Base-by-base conservation (phyloP, 495 filamentous ascomycete genomes). In the Emericellopsis terricola region DNA sequence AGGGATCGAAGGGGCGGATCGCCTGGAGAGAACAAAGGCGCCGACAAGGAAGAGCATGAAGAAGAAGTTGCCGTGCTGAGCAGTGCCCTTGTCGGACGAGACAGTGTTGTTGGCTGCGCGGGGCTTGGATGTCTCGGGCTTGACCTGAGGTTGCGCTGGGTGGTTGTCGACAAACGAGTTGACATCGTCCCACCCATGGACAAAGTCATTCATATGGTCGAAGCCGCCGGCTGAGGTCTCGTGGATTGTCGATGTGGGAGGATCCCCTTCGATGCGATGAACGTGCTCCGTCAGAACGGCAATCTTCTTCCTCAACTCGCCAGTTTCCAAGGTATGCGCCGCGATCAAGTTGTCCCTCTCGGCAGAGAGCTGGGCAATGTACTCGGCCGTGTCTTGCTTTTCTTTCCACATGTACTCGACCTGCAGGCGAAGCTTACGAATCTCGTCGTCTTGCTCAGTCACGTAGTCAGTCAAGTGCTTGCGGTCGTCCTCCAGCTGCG, bases 401-500 rank as follows among this genome's bases (percentile, higher is more conserved):
- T 82, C 68, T 15, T 59, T 55, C 28, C 68, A 59, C 55, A 73
- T 74, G 40, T 80, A 68, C 38, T 69, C 66, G 49, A 78, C 68
- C 49, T 82, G 71, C 5, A 68, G 60, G 45, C 78, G 57, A 43
- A 81, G 64, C 30, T 76, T 68, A 33, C 57, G 53, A 36, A 92
- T 57, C 35, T 82, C 76, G 20, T 93, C 83, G 49, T 96, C 81
- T 41, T 94, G 65, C 27, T 73, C 68, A 38, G 60, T 63, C 51
- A 96, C 78, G 43, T 74, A 48, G 37, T 67, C 69, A 38, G 71
- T 78, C 60, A 73, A 89, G 28, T 78, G 70, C 61, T 94, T 94
- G 69, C 94, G 92, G 59, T 94, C 85, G 49, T 91, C 81, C 50
- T 99, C 89, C 11, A 99, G 69, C 38, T 86, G 78, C 62, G 96